Conservation (phyloP, 352 stramenopile species). For the Pythium scleroteichum region DNA sequence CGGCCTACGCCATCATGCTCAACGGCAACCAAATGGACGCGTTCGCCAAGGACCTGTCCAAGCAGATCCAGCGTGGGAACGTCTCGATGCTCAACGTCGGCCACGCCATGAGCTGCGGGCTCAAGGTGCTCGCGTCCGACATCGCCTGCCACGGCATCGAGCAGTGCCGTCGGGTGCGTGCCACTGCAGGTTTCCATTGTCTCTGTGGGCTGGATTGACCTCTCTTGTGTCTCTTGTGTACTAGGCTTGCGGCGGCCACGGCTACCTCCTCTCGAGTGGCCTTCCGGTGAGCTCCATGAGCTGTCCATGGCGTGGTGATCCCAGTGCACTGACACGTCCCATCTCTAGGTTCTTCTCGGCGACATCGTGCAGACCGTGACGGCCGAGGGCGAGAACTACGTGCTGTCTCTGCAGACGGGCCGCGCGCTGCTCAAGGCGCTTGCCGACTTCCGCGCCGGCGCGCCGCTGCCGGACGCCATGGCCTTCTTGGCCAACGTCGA, state of each 20-base stretch:
- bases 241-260: conserved; percentile 90
- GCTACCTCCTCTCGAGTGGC: conserved; percentile 86
- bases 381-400: conserved; percentile 96
- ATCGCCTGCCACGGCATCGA: conserved; percentile 54
- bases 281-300: conserved; percentile 33
- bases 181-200: no score
- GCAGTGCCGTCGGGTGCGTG: conserved; percentile 33
- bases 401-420: conserved; percentile 83
- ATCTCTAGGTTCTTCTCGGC: conserved; percentile 57
- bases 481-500: conserved; percentile 53
- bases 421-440: conserved; percentile 46
- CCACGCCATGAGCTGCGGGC: conserved; percentile 62
- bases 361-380: conserved; percentile 95
- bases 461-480: conserved; percentile 36
- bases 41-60: conserved; percentile 44
- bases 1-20: conserved; percentile 90
- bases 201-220: no score
- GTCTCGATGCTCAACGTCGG: conserved; percentile 44
- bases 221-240: no score
- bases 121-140: conserved; percentile 60
- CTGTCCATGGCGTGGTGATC: no score
- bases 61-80: conserved; percentile 45
- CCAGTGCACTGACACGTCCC: no score
- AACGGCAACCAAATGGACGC: conserved; percentile 53
- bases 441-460: conserved; percentile 35